phyloP scores from a whole-genome alignment of 2,329 filamentous ascomycete species.

The Neofusicoccum umdonicola region DNA sequence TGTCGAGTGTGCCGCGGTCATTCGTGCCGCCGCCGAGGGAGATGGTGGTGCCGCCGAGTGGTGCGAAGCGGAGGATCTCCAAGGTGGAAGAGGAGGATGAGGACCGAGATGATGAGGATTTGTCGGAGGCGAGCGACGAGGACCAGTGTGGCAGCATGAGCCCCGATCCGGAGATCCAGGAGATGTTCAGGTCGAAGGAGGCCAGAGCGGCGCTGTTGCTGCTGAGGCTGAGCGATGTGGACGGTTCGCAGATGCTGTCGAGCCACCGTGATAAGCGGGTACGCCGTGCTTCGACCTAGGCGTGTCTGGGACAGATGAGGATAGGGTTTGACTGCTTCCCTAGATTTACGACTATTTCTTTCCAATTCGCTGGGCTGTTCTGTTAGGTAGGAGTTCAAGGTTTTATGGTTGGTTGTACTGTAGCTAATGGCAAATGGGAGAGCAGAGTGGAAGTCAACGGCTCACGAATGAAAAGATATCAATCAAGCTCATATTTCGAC shows the following conservation, averaged over 20 bases:
- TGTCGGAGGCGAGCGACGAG: neutral
- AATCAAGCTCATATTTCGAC: neutral
- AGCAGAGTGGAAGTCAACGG: too few species aligned
- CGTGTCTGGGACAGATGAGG: neutral
- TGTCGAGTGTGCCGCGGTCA: conserved; percentile 22
- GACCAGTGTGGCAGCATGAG: too few species aligned
- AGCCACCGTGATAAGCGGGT: conserved; percentile 28
- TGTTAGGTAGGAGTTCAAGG: too few species aligned
- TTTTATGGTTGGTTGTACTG: too few species aligned
- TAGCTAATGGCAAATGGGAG: too few species aligned
- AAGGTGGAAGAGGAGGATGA: conserved; percentile 20
- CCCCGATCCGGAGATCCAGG: neutral
- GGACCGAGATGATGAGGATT: neutral
- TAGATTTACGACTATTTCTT: neutral
- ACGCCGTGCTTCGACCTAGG: conserved; percentile 27
- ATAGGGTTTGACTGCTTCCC: neutral
- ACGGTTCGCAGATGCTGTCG: conserved; percentile 5
- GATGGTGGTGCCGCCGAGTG: neutral
- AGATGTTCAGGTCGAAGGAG: conserved; percentile 21
- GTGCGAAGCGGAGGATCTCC: conserved; percentile 22
- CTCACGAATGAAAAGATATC: neutral
- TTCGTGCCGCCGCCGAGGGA: neutral
- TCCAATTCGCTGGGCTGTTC: too few species aligned
- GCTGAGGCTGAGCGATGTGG: conserved; percentile 30
- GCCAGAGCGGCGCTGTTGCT: conserved; percentile 37